Percentiles rank a stretch among this genome's conserved stretches.
phyloP scores from a whole-genome alignment of 352 stramenopile genomes.

The Pythium periplocum region DNA sequence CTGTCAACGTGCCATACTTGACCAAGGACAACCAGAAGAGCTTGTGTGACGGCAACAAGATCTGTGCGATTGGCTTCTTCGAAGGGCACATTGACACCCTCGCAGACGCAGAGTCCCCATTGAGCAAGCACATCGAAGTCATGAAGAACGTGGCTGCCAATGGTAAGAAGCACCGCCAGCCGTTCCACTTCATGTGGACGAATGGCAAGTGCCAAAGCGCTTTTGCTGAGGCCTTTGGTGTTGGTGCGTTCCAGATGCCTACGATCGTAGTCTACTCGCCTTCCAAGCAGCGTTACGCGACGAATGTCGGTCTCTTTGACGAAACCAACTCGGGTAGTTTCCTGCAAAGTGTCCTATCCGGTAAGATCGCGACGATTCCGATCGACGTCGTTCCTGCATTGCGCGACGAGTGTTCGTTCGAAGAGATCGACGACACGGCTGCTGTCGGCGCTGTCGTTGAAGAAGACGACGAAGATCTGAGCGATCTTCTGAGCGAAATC shows the following conservation, averaged over 20 bases:
- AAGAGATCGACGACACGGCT: conserved; percentile 36
- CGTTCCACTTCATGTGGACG: conserved; percentile 72
- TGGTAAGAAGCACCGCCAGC: conserved; percentile 46
- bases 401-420: conserved; percentile 39
- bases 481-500: conserved; percentile 71
- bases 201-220: conserved; percentile 71
- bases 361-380: conserved; percentile 52
- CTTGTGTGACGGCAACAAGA: conserved; percentile 50
- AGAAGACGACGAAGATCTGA: conserved; percentile 54
- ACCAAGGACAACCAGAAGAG: conserved; percentile 42
- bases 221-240: conserved; percentile 62
- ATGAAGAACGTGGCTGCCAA: conserved; percentile 37
- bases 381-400: conserved; percentile 35
- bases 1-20: conserved; percentile 42
- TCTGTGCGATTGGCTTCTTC: conserved; percentile 78
- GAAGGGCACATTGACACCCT: conserved; percentile 51
- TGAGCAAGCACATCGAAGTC: conserved; percentile 35
- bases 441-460: conserved; percentile 9
- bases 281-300: conserved; percentile 65
- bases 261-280: conserved; percentile 71
- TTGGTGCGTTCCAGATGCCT: conserved; percentile 72
- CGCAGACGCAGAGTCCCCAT: conserved; percentile 27
- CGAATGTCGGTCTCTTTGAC: conserved; percentile 64
- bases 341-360: conserved; percentile 57
- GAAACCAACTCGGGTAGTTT: conserved; percentile 49